Conservation (phyloP, 208 protist genomes). For the Trypanosoma avium region DNA sequence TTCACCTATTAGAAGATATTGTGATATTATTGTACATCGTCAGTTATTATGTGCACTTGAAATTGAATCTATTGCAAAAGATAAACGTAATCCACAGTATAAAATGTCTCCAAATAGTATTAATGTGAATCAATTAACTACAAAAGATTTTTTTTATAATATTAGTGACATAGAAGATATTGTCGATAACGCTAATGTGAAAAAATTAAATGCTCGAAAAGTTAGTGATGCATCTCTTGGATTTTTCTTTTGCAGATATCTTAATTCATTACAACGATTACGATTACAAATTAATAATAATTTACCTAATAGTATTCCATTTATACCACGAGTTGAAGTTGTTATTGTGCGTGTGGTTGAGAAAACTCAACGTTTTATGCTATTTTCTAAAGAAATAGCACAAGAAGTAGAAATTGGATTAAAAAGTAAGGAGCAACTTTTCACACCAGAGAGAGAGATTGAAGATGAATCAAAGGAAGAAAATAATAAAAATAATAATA, state of each 20-base stretch:
- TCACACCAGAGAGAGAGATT: conserved; percentile 16
- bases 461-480: not conserved
- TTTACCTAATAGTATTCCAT: not conserved
- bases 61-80: conserved; percentile 62
- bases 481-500: not conserved
- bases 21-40: conserved; percentile 92
- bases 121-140: conserved; percentile 36
- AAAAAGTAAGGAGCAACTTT: conserved; percentile 41
- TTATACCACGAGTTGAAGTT: conserved; percentile 18
- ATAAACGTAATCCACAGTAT: conserved; percentile 22
- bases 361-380: conserved; percentile 3
- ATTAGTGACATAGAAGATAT: conserved; percentile 59
- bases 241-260: conserved; percentile 79
- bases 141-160: conserved; percentile 41
- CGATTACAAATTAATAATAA: conserved; percentile 5
- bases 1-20: conserved; percentile 93
- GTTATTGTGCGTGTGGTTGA: conserved; percentile 14
- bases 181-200: conserved; percentile 46
- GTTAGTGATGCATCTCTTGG: conserved; percentile 57
- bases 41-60: conserved; percentile 81
- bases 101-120: conserved; percentile 28
- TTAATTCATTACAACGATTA: conserved; percentile 41
- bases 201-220: conserved; percentile 50
- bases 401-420: conserved; percentile 50
- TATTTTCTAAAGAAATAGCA: conserved; percentile 56